phyloP scores from a whole-genome alignment of 345 rosid species.

The Triadica sebifera region DNA sequence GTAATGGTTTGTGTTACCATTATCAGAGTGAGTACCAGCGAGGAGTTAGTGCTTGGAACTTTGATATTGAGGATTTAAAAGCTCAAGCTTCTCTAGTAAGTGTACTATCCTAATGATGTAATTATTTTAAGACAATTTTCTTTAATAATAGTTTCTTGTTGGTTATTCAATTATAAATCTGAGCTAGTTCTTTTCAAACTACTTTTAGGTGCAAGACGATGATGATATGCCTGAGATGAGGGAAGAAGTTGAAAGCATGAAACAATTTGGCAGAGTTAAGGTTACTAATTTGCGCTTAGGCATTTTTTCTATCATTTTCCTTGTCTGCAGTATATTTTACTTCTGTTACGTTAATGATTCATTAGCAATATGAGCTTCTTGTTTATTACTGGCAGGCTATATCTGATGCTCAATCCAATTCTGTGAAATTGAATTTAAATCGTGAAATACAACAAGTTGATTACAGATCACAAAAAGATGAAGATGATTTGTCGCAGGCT shows the following conservation, averaged over 20 bases:
- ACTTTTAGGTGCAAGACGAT: conserved; percentile 69
- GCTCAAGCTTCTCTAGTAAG: conserved; percentile 92
- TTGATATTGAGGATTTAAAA: conserved; percentile 90
- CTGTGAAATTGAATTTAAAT: conserved; percentile 31
- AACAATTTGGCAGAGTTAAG: conserved; percentile 44
- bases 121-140: conserved; percentile 6
- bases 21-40: conserved; percentile 92
- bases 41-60: conserved; percentile 99
- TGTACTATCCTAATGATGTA: not conserved
- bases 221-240: conserved; percentile 48
- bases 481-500: conserved; percentile 31
- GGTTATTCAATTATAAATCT: conserved; percentile 4
- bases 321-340: not conserved
- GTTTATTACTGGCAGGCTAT: conserved; percentile 36
- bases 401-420: conserved; percentile 23
- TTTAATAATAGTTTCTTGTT: conserved; percentile 4
- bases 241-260: conserved; percentile 58
- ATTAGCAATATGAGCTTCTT: conserved; percentile 6
- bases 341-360: not conserved
- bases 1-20: conserved; percentile 11
- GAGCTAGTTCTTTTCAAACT: conserved; percentile 17
- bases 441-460: conserved; percentile 38
- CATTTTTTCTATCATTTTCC: not conserved
- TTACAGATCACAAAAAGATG: conserved; percentile 27
- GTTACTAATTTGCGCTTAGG: conserved; percentile 21